Percentiles rank a stretch among this genome's conserved stretches.
phyloP scores from a whole-genome alignment of 2,329 filamentous ascomycete species.

The Paraconiothyrium sp. region DNA sequence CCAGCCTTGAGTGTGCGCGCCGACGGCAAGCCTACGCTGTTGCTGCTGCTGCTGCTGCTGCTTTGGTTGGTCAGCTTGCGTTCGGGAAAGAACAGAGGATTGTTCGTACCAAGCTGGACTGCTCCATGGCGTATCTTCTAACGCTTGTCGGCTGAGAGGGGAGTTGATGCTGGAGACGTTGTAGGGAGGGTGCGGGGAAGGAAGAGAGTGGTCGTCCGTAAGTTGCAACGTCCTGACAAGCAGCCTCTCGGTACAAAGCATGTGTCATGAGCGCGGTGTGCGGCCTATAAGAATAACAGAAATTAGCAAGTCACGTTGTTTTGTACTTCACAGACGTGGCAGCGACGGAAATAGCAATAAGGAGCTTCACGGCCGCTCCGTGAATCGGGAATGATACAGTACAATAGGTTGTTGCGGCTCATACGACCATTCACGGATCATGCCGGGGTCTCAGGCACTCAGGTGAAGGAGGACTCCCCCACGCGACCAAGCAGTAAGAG shows the following conservation, averaged over 20 bases:
- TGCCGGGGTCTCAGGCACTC: conserved; percentile 28
- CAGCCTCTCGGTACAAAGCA: background rate
- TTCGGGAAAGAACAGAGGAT: background rate
- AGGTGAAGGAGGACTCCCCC: conserved; percentile 32
- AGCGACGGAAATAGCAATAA: background rate
- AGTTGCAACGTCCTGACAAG: background rate
- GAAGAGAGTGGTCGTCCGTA: background rate
- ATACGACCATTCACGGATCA: conserved; percentile 31
- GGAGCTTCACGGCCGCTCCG: conserved; percentile 18
- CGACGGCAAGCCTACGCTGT: conserved; percentile 18
- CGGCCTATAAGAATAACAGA: conserved; percentile 11
- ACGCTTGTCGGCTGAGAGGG: conserved; percentile 16
- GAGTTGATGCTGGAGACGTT: conserved; percentile 13
- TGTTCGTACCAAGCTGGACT: conserved; percentile 27
- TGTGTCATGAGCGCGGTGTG: background rate
- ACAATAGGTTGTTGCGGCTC: conserved; percentile 23
- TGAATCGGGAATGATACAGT: conserved; percentile 30
- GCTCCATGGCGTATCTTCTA: conserved; percentile 25
- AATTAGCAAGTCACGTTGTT: conserved; percentile 1
- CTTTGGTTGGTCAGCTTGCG: conserved; percentile 15
- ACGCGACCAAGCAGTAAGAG: conserved; percentile 33
- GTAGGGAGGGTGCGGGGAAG: conserved; percentile 13
- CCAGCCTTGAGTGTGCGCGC: conserved; percentile 20
- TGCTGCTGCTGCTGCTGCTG: conserved; percentile 21
- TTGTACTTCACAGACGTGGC: conserved; percentile 10